A percentile compares a stretch with the other conserved stretches of the same genome.
phyloP scores from a whole-genome alignment of 495 filamentous ascomycete species.

The Xylaria palmicola region DNA sequence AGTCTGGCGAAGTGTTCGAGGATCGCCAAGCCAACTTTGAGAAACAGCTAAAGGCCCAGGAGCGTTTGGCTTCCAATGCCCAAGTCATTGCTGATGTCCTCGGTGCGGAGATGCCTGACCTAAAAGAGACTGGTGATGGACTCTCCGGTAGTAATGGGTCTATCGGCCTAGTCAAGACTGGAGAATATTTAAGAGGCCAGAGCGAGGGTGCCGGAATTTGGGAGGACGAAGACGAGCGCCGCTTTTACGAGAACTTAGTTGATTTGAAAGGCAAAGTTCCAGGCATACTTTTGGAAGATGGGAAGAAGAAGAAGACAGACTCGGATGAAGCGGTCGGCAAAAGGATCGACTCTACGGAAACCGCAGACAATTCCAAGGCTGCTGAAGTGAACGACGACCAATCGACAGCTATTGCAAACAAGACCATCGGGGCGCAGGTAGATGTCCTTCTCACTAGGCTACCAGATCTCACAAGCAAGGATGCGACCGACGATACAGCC shows the following conservation, averaged over 20 bases:
- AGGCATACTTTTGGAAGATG: conserved; percentile 86
- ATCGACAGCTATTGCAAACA: conserved; percentile 92
- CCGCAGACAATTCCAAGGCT: conserved; percentile 51
- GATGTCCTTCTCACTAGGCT: conserved; percentile 86
- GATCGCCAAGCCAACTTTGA: conserved; percentile 96
- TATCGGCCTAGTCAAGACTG: conserved; percentile 91
- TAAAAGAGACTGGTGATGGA: conserved; percentile 76
- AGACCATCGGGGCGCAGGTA: conserved; percentile 95
- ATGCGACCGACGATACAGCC: conserved; percentile 85
- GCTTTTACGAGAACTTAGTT: conserved; percentile 95
- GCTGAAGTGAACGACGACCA: conserved; percentile 67
- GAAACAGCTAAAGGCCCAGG: conserved; percentile 84
- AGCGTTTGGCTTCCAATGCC: conserved; percentile 86
- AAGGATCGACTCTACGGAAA: conserved; percentile 48
- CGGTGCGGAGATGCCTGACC: conserved; percentile 90
- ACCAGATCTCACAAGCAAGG: conserved; percentile 86
- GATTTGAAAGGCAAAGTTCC: conserved; percentile 96
- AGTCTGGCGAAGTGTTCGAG: conserved; percentile 97
- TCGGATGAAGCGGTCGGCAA: conserved; percentile 66
- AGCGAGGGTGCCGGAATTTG: conserved; percentile 95
- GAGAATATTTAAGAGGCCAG: conserved; percentile 87
- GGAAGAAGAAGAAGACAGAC: conserved; percentile 87
- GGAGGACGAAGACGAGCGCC: conserved; percentile 97
- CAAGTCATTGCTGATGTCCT: conserved; percentile 87
- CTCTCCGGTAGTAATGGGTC: conserved; percentile 63